Base-by-base conservation (phyloP, 768 basidiomycete species). In the Auriscalpium vulgare region DNA sequence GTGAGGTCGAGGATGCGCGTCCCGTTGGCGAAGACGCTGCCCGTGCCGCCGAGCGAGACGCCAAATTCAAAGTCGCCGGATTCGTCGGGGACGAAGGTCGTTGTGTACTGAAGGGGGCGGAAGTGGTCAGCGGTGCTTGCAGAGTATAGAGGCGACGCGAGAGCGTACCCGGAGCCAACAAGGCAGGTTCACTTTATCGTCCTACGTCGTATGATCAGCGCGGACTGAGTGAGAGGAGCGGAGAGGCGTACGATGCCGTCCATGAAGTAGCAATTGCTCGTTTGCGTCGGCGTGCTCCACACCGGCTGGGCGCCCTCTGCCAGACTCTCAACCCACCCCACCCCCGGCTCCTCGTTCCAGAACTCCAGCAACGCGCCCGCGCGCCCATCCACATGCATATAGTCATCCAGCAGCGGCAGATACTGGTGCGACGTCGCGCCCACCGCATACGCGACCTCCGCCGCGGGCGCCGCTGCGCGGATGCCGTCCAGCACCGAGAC, bases 81-180 rank as follows among this genome's bases (percentile, higher is more conserved):
- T 71, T 80, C 72, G 63, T 82, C 73, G 44, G 80, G 81, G 37
- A 69, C 66, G 66, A 83, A 78, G 35, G 65, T 72, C 10, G 76
- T 66, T 6, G 71, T 68, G 50, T 73, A 75, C 75, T 78, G 21
- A 3, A 21, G 21, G 21, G 4, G 36, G 68, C 3, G 6, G 46
- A 21, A 3, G 21, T 21, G 21, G 21, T 21, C 21, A 21, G 21
- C 21, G 21, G 46, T 1, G 6, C n/a, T 21, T 69, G 29, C 8
- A 35, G 23, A 16, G 1, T 56, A 56, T 17, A 7, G 35, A 43
- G 17, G 17, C 21, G 37, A 59, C 19, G 47, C 47, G 16, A 47
- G 13, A 17, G 16, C 71, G 59, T 68, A 82, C 71, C 56, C 75
- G 63, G 61, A 75, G 64, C 67, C 70, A 71, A 63, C 75, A 73